These are phyloP conservation scores for Euphorbia pulcherrima DNA, from an alignment of 345 rosid species.

Conservation along the genomic window DNA sequence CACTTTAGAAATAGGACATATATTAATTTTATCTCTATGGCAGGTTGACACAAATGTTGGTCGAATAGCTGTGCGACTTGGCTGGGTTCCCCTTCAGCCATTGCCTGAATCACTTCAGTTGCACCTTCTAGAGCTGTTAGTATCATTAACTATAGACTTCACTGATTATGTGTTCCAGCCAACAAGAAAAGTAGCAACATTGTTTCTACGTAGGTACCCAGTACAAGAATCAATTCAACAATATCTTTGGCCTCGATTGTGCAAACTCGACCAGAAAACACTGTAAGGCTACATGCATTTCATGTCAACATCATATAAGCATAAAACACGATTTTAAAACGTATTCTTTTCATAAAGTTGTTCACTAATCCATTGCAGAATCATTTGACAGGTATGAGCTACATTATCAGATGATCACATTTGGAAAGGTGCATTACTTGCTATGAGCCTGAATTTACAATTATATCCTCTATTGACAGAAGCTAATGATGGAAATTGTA, in stretches of 20 bases:
- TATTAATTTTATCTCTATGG: constrained; percentile 18
- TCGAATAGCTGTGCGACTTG: constrained; percentile 31
- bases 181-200: background rate
- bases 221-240: constrained; percentile 31
- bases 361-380: constrained; percentile 25
- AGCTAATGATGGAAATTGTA: constrained; percentile 18
- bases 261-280: constrained; percentile 34
- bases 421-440: constrained; percentile 27
- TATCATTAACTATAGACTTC: constrained; percentile 12
- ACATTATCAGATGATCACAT: constrained; percentile 33
- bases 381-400: constrained; percentile 29
- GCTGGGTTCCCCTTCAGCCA: constrained; percentile 38
- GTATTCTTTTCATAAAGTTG: constrained; percentile 7
- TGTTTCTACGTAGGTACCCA: constrained; percentile 23
- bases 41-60: constrained; percentile 39
- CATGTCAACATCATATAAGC: constrained; percentile 11
- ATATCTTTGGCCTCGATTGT: constrained; percentile 29
- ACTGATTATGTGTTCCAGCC: background rate
- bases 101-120: constrained; percentile 31
- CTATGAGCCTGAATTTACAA: constrained; percentile 1
- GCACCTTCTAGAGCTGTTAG: constrained; percentile 33
- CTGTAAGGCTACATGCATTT: constrained; percentile 22
- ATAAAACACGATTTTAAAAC: constrained; percentile 1
- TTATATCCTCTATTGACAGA: constrained; percentile 14
- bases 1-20: constrained; percentile 10